A percentile compares a stretch with the other conserved stretches of the same genome.
phyloP scores from a whole-genome alignment of 345 rosid genomes.

The Eucalyptus leucophloia region DNA sequence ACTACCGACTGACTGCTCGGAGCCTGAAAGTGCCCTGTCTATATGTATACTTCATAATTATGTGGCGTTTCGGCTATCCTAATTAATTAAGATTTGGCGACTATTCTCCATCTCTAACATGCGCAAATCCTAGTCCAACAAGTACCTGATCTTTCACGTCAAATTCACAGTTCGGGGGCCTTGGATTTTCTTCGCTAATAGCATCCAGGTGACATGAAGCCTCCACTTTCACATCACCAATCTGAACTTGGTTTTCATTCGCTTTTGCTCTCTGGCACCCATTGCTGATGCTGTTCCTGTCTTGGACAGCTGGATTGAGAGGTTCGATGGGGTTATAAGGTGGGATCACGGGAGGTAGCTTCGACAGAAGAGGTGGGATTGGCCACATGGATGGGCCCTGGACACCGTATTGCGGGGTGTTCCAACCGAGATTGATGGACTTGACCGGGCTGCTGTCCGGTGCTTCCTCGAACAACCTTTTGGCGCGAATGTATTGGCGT shows the following conservation, averaged over 20 bases:
- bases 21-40: not conserved
- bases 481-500: slow-evolving; percentile 10
- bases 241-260: not conserved
- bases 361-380: slow-evolving; percentile 35
- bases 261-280: not conserved
- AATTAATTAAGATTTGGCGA: slow-evolving; percentile 5
- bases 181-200: not conserved
- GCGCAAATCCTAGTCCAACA: slow-evolving; percentile 3
- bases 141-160: not conserved
- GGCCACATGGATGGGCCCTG: slow-evolving; percentile 22
- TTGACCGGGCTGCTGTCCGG: slow-evolving; percentile 15
- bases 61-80: not conserved
- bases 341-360: slow-evolving; percentile 27
- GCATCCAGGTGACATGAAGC: slow-evolving; percentile 3
- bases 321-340: slow-evolving; percentile 11
- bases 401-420: slow-evolving; percentile 28
- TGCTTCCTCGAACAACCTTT: slow-evolving; percentile 23
- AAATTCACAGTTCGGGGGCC: not conserved
- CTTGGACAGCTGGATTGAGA: slow-evolving; percentile 1
- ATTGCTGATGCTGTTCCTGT: not conserved
- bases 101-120: not conserved
- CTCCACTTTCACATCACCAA: not conserved
- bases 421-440: slow-evolving; percentile 48
- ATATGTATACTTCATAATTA: not conserved
- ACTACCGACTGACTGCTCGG: not conserved